phyloP scores from a whole-genome alignment of 305 asterid species.

The Lippia alba region DNA sequence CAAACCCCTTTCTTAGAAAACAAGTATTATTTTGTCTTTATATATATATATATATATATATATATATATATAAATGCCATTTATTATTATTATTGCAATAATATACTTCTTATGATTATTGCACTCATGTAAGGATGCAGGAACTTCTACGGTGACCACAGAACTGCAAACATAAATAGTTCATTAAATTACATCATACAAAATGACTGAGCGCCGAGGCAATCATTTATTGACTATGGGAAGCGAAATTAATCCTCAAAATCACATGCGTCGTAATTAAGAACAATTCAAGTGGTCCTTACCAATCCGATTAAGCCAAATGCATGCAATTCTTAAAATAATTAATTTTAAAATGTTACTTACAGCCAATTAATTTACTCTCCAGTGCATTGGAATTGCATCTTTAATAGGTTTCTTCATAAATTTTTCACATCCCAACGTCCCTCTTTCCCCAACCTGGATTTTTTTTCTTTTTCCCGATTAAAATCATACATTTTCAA shows the following conservation, averaged over 20 bases:
- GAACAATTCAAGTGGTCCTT: slow-evolving; percentile 20
- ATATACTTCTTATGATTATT: not conserved
- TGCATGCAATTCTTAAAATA: no score
- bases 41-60: no score
- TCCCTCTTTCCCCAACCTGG: slow-evolving; percentile 39
- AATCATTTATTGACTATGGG: slow-evolving; percentile 8
- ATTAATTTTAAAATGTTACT: no score
- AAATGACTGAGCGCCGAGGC: not conserved
- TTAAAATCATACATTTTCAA: no score
- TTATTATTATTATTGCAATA: no score
- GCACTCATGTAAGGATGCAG: not conserved
- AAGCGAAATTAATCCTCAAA: not conserved
- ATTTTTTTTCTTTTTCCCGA: no score
- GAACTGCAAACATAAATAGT: slow-evolving; percentile 8
- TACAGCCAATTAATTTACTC: not conserved
- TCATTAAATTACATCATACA: slow-evolving; percentile 16
- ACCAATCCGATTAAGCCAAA: slow-evolving; percentile 12
- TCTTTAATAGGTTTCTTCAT: slow-evolving; percentile 25
- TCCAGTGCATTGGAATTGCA: slow-evolving; percentile 31
- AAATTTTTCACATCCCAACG: slow-evolving; percentile 48
- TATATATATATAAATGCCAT: no score
- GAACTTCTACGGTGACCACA: slow-evolving; percentile 1
- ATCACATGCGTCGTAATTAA: slow-evolving; percentile 27
- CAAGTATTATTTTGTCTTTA: no score
- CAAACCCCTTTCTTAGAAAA: no score